Percentiles rank a stretch among this genome's conserved stretches.
Evolutionary conservation across 768 basidiomycete genomes (phyloP).

Genomic region (Cystofilobasidium capitatum): DNA sequence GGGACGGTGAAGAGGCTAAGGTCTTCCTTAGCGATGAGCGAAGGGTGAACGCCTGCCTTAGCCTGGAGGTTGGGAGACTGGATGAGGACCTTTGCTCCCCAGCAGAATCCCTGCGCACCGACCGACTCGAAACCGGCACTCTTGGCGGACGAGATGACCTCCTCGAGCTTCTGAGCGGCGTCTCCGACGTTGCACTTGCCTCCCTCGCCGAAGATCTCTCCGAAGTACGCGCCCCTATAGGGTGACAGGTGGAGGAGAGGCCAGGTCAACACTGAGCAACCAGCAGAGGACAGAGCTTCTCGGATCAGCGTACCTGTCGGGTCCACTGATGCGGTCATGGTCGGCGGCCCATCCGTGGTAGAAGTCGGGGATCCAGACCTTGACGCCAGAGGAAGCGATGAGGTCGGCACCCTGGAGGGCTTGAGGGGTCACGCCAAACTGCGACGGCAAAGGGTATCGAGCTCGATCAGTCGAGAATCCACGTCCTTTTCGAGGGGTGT

Average conservation of each 20-base stretch:
- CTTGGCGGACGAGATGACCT: slow-evolving; percentile 15
- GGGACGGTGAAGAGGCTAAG: slow-evolving; percentile 14
- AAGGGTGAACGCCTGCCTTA: slow-evolving; percentile 23
- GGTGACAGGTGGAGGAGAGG: not conserved
- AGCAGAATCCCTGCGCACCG: slow-evolving; percentile 19
- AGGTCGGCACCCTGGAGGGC: slow-evolving; percentile 34
- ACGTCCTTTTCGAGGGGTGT: not conserved
- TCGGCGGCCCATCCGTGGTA: slow-evolving; percentile 11
- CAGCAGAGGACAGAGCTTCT: not conserved
- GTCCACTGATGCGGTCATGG: not conserved
- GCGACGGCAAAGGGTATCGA: not conserved
- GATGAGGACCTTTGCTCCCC: slow-evolving; percentile 26
- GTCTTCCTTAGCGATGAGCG: slow-evolving; percentile 21
- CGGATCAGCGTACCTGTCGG: not conserved
- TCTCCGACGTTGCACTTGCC: not conserved
- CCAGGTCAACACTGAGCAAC: not conserved
- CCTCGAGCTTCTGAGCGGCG: not conserved
- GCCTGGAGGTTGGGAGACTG: slow-evolving; percentile 9
- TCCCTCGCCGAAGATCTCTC: not conserved
- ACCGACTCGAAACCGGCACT: slow-evolving; percentile 7
- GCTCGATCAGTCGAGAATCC: not conserved
- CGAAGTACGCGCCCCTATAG: slow-evolving; percentile 3
- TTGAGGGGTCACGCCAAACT: slow-evolving; percentile 33
- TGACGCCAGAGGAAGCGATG: slow-evolving; percentile 6
- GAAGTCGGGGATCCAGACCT: slow-evolving; percentile 22